Percentiles rank a stretch among this genome's conserved stretches.
These are phyloP conservation scores for Setomelanomma holmii DNA, from an alignment of 2,329 filamentous ascomycete species.

Conservation along the genomic window DNA sequence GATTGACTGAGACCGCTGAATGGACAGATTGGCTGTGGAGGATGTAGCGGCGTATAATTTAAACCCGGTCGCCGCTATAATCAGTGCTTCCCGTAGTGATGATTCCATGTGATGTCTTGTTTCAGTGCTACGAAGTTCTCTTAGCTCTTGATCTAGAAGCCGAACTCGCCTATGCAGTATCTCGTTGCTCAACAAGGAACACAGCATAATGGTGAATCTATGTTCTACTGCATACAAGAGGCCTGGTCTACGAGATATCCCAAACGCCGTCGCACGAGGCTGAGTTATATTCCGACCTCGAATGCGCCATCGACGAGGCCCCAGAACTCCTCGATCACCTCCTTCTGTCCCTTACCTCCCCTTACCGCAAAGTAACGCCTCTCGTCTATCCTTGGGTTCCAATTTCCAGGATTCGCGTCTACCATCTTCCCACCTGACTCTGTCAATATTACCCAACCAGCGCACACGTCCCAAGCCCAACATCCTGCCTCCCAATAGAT, in stretches of 20 bases:
- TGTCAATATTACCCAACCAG: constrained; percentile 76
- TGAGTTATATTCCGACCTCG: constrained; percentile 47
- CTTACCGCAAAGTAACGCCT: constrained; percentile 62
- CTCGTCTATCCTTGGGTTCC: constrained; percentile 65
- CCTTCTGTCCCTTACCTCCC: constrained; percentile 54
- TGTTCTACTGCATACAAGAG: too few relatives aligned
- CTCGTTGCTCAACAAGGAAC: too few relatives aligned
- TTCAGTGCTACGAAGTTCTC: too few relatives aligned
- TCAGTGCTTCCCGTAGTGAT: constrained; percentile 6
- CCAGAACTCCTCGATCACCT: constrained; percentile 59
- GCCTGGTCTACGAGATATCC: too few relatives aligned
- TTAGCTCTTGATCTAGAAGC: too few relatives aligned
- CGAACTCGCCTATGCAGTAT: too few relatives aligned
- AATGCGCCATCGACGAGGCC: constrained; percentile 53
- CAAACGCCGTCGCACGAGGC: not conserved
- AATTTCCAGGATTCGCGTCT: constrained; percentile 75
- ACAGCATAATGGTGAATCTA: too few relatives aligned
- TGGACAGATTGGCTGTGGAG: constrained; percentile 29
- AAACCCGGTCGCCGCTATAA: constrained; percentile 36
- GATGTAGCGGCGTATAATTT: constrained; percentile 39
- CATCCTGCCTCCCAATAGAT: constrained; percentile 84
- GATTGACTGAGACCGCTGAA: constrained; percentile 37
- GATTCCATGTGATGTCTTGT: constrained; percentile 7
- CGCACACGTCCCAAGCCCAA: constrained; percentile 87
- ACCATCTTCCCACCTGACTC: constrained; percentile 79